Evolutionary conservation across 1,284 basidiomycete species (phyloP), one percentile per base, ranked within the genome.

Genomic region (Ceratobasidium sp.): DNA sequence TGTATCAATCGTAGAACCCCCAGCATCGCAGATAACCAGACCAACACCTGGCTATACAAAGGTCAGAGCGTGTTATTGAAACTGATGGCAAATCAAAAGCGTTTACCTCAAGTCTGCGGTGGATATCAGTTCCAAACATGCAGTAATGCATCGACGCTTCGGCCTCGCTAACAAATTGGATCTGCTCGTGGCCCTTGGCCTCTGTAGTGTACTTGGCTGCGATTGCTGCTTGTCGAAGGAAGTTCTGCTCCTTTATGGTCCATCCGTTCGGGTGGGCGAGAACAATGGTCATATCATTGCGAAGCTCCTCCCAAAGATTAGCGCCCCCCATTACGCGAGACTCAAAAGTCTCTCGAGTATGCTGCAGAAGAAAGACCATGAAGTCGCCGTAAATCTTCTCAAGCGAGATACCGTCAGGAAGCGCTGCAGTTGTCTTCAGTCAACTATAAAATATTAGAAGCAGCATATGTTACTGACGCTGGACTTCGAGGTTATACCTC

Each of bases 1-100:
- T 7, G 68, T 79, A 62, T 80, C 80, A 33, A 79, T 66, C 0
- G 79, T 80, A 15, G 77, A 78, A 13, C 79, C 79, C 28, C 80
- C 80, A 12, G 79, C 78, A 64, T 80, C 80, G 23, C 70, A 76
- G 23, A 80, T 77, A 33, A 73, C 48, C 52, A 80, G 78, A 23
- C 59, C 78, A 17, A 57, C 44, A 38, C 75, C 67, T 3, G 65
- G 40, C 59, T 74, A 56, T 2, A 44, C 5, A n/a, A 59, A 26
- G 33, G 42, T 40, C 4, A 33, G 33, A 33, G 33, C 33, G 33
- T 33, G 33, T 4, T 2, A 33, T 1, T 33, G 1, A 33, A 2
- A 33, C 4, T 33, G 33, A 1, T 33, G 4, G 33, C 4, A 33
- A 33, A 33, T 4, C 4, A 33, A 33, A 33, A 2, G 2, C 23